Percentiles rank a stretch among this genome's conserved stretches.
These are phyloP conservation scores for Paspalum notatum DNA, from an alignment of 176 grass and related monocot species.

Conservation along the genomic window DNA sequence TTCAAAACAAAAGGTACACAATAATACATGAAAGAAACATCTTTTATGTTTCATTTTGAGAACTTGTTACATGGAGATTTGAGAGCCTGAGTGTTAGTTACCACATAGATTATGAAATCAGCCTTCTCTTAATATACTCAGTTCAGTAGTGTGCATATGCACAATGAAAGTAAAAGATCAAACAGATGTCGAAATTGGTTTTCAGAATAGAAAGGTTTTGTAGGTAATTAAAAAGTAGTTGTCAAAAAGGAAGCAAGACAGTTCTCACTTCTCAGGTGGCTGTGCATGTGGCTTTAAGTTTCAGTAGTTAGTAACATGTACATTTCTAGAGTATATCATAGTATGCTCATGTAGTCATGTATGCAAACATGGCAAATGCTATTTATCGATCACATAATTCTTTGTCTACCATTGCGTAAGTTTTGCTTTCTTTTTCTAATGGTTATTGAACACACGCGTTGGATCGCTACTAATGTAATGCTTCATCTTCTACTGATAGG, in stretches of 20 bases:
- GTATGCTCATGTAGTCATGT: slow-evolving; percentile 3
- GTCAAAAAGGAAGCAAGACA: not conserved
- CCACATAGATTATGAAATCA: not conserved
- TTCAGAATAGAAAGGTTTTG: not conserved
- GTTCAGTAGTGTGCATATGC: not conserved
- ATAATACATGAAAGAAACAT: slow-evolving; percentile 1
- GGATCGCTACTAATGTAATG: not conserved
- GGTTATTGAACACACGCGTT: not conserved
- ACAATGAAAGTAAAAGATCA: not conserved
- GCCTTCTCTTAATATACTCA: not conserved
- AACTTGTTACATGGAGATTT: not conserved
- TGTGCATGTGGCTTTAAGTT: not conserved
- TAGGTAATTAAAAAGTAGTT: not conserved
- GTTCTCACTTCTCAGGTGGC: not conserved
- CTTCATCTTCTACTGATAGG: slow-evolving; percentile 15
- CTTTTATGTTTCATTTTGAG: not conserved
- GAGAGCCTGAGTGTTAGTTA: not conserved
- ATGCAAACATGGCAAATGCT: not conserved
- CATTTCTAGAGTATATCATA: not conserved
- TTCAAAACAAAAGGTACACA: slow-evolving; percentile 29
- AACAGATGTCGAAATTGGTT: not conserved
- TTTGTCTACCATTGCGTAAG: not conserved
- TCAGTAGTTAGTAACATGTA: slow-evolving; percentile 9
- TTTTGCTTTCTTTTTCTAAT: not conserved
- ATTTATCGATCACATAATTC: not conserved